Evolutionary conservation across 225 moss, liverwort and hornwort species (phyloP), one percentile per base, ranked within the genome.

Genomic region (Straminergon stramineum): DNA sequence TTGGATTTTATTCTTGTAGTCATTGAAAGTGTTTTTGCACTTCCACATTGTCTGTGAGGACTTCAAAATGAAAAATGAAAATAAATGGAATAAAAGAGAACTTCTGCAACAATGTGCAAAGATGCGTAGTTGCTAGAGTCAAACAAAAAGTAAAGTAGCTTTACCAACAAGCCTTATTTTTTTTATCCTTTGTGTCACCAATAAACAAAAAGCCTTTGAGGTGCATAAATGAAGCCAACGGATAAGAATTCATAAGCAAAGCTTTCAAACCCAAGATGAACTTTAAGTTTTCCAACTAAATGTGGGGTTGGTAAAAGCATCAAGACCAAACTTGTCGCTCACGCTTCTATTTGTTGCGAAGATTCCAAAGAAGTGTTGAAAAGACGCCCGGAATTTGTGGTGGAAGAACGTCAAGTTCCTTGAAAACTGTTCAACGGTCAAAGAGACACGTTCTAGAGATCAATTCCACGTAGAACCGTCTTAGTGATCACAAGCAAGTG

Each of bases 31-130:
- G 6, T 1, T 74, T 28, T 30, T 21, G 28, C 17, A 45, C 27
- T 11, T 45, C 4, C 11, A 5, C 70, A 70, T 39, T 70, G 24
- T 26, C 5, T 1, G 0, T 12, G 1, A 39, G 2, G 9, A 41
- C 15, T 5, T 26, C 2, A 71, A 26, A 41, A 71, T 24, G 3
- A 8, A 41, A 41, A 71, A 15, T 41, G 2, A 8, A 71, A 41
- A 71, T 26, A 41, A 41, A 71, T 26, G 1, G 9, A 5, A 41
- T 8, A 4, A 41, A 41, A 26, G 15, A 71, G 10, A 20, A 69
- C 11, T 8, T 71, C 3, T 62, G 13, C 11, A 23, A 5, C 2
- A 6, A 62, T 62, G 62, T 15, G 4, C 4, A 23, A 37, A 37
- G 37, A 21, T 19, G 37, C 6, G 10, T 67, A 11, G 13, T 9